These are phyloP conservation scores for Kwoniella dendrophila DNA, from an alignment of 768 basidiomycete species.

Conservation along the genomic window DNA sequence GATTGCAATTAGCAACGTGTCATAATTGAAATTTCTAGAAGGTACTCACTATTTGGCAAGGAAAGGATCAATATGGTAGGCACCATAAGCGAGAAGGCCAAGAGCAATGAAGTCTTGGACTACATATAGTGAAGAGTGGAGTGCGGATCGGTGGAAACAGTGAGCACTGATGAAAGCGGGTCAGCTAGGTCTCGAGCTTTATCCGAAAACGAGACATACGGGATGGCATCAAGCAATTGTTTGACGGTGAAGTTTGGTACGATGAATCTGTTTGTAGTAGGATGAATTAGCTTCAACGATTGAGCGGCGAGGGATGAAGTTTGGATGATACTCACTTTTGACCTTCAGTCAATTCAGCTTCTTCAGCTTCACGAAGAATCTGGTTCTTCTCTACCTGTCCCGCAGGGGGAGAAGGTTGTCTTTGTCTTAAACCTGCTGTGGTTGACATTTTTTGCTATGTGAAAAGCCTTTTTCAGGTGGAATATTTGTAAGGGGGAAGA, in stretches of 20 bases:
- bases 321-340: slow-evolving; percentile 37
- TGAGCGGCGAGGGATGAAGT: slow-evolving; percentile 6
- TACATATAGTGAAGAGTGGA: slow-evolving; percentile 75
- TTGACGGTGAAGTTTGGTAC: slow-evolving; percentile 87
- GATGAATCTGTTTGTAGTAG: slow-evolving; percentile 50
- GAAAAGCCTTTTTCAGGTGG: neutral
- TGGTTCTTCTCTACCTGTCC: slow-evolving; percentile 41
- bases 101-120: slow-evolving; percentile 76
- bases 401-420: slow-evolving; percentile 32
- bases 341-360: slow-evolving; percentile 46
- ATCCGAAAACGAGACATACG: slow-evolving; percentile 54
- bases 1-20: slow-evolving; percentile 18
- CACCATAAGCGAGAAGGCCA: slow-evolving; percentile 67
- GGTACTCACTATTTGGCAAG: slow-evolving; percentile 53
- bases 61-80: slow-evolving; percentile 67
- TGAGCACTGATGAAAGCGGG: slow-evolving; percentile 60
- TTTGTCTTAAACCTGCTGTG: slow-evolving; percentile 24
- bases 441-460: slow-evolving; percentile 19
- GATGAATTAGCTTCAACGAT: neutral
- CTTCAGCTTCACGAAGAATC: slow-evolving; percentile 44
- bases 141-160: slow-evolving; percentile 86
- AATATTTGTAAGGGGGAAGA: neutral
- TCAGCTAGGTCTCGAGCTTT: neutral
- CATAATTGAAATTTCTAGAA: neutral
- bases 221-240: slow-evolving; percentile 79